A percentile compares a stretch with the other conserved stretches of the same genome.
Evolutionary conservation across 306 rosid species (phyloP).

Genomic region (Senna siamea): DNA sequence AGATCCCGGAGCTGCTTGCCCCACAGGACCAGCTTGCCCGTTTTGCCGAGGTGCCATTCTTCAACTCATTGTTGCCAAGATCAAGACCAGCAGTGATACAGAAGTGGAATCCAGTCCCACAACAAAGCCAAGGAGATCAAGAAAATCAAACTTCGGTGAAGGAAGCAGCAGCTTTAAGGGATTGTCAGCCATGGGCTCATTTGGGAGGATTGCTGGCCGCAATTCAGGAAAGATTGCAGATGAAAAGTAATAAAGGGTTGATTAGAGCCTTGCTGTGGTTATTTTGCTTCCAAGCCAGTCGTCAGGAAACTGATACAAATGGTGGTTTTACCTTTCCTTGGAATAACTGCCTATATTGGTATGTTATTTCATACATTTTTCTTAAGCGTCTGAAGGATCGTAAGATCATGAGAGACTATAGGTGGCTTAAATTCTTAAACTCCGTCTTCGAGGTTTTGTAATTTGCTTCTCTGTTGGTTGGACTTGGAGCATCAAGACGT

Average conservation of each 20-base stretch:
- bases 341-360: slow-evolving; percentile 27
- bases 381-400: background rate
- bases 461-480: slow-evolving; percentile 35
- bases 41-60: slow-evolving; percentile 77
- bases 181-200: slow-evolving; percentile 73
- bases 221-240: slow-evolving; percentile 61
- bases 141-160: slow-evolving; percentile 81
- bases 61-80: slow-evolving; percentile 67
- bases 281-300: slow-evolving; percentile 20
- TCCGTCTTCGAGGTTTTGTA: slow-evolving; percentile 14
- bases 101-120: slow-evolving; percentile 66
- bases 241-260: slow-evolving; percentile 50
- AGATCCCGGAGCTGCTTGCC: slow-evolving; percentile 48
- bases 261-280: slow-evolving; percentile 40
- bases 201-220: slow-evolving; percentile 63
- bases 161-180: slow-evolving; percentile 94
- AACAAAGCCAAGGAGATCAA: slow-evolving; percentile 71
- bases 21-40: slow-evolving; percentile 72
- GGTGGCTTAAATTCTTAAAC: slow-evolving; percentile 17
- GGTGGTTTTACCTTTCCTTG: slow-evolving; percentile 27
- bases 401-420: slow-evolving; percentile 20
- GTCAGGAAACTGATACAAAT: slow-evolving; percentile 26
- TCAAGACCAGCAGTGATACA: slow-evolving; percentile 45
- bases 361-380: slow-evolving; percentile 10
- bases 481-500: slow-evolving; percentile 32